Percentiles rank a stretch among this genome's conserved stretches.
Conservation (phyloP, 495 filamentous ascomycete species). For the Tuber melanosporum region DNA sequence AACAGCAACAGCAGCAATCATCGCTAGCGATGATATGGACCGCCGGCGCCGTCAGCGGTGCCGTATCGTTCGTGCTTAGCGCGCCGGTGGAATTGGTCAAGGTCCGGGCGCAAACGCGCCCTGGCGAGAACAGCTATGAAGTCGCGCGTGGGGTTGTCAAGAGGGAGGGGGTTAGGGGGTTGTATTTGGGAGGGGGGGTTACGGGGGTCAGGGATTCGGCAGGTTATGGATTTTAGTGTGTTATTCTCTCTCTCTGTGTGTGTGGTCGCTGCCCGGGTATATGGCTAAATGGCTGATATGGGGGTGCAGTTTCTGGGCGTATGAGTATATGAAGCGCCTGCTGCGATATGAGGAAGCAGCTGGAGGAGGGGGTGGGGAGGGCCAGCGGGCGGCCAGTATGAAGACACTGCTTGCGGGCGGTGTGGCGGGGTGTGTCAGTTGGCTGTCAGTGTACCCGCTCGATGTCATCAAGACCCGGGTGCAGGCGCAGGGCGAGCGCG, state of each 20-base stretch:
- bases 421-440: conserved; percentile 74
- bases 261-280: conserved; percentile 10
- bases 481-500: conserved; percentile 55
- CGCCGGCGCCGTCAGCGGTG: conserved; percentile 68
- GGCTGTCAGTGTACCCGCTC: conserved; percentile 79
- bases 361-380: conserved; percentile 29
- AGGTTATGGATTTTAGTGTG: conserved; percentile 86
- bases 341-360: conserved; percentile 37
- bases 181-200: conserved; percentile 71
- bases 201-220: conserved; percentile 76
- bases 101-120: conserved; percentile 65
- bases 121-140: conserved; percentile 44
- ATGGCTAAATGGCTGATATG: conserved; percentile 16
- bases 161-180: conserved; percentile 57
- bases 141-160: conserved; percentile 58
- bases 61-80: conserved; percentile 73
- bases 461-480: conserved; percentile 85
- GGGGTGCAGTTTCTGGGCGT: conserved; percentile 67
- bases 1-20: background rate
- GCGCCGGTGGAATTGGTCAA: conserved; percentile 85
- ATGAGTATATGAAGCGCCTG: conserved; percentile 61
- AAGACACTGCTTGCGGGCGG: conserved; percentile 75
- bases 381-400: conserved; percentile 46
- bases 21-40: conserved; percentile 58
- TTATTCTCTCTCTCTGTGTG: conserved; percentile 12